Evolutionary conservation across 2,329 filamentous ascomycete species (phyloP), one percentile per base, ranked within the genome.

Genomic region (Fusarium sp.): DNA sequence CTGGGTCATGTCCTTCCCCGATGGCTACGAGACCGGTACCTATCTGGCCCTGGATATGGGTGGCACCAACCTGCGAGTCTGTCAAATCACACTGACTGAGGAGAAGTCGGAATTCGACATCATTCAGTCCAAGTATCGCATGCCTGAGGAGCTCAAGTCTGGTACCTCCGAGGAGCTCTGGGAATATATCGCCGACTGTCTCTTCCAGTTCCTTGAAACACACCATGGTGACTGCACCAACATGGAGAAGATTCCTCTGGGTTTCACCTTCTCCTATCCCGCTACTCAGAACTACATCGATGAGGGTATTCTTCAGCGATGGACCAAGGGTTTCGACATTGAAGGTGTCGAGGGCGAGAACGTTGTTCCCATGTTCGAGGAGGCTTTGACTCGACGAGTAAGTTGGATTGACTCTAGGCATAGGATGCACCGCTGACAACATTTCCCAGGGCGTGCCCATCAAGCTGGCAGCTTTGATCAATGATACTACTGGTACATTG

Each of bases 311-410:
- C 89, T 98, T 67, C 95, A 98, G 84, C 92, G 95, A 78, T 98
- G 96, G 96, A 98, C 96, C 77, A 98, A 98, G 87, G 96, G 96
- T 4, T 98, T 98, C 81, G 95, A 98, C 81, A 97, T 98, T 83
- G 89, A 92, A 29, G 95, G 95, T 43, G 95, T 98, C 52, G 95
- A 98, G 86, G 95, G 95, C 63, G 80, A 96, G 58, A 96, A 98
- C 79, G 93, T 98, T 31, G 95, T 97, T 11, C 94, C 94, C 59
- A 93, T 96, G 85, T 92, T 98, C 66, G 94, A 97, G 84, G 90
- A 89, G 62, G 94, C 95, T 24, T 86, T 98, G 68, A 87, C 89
- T 69, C 92, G 91, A 82, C 81, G 83, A 62, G 84, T 85, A 81
- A 72, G 80, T 76, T 39, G 31, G 11, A 24, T 3, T 22, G 6